These are phyloP conservation scores for Elaeagnus macrophylla DNA, from an alignment of 306 rosid species.

Conservation along the genomic window DNA sequence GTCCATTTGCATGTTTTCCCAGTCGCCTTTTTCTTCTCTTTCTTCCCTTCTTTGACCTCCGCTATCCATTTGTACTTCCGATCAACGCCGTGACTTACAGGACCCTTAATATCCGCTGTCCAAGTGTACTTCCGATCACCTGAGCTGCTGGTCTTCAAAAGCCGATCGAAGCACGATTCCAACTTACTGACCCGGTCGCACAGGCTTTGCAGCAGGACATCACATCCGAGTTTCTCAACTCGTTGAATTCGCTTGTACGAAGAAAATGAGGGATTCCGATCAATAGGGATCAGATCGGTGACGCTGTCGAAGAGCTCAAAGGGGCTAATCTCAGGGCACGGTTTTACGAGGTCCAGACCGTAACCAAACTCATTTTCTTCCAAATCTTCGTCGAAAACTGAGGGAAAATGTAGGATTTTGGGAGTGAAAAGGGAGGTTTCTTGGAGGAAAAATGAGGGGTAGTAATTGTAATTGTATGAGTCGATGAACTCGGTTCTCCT, in stretches of 20 bases:
- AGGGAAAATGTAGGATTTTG: conserved; percentile 34
- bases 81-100: conserved; percentile 44
- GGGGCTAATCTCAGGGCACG: conserved; percentile 13
- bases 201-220: conserved; percentile 36
- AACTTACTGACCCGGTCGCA: conserved; percentile 54
- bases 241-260: conserved; percentile 36
- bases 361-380: conserved; percentile 32
- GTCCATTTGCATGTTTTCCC: conserved; percentile 59
- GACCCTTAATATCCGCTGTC: conserved; percentile 69
- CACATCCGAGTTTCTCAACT: conserved; percentile 33
- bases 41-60: conserved; percentile 51
- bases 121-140: conserved; percentile 69
- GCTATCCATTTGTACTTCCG: conserved; percentile 69
- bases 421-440: conserved; percentile 40
- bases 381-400: conserved; percentile 28
- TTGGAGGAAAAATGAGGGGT: conserved; percentile 24
- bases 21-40: conserved; percentile 18
- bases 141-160: conserved; percentile 15
- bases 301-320: conserved; percentile 29
- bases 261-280: conserved; percentile 27
- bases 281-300: conserved; percentile 44
- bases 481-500: conserved; percentile 47
- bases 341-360: conserved; percentile 22
- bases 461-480: conserved; percentile 18
- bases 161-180: conserved; percentile 65